phyloP scores from a whole-genome alignment of 1,284 basidiomycete species.

The Ceratobasidium sp. region DNA sequence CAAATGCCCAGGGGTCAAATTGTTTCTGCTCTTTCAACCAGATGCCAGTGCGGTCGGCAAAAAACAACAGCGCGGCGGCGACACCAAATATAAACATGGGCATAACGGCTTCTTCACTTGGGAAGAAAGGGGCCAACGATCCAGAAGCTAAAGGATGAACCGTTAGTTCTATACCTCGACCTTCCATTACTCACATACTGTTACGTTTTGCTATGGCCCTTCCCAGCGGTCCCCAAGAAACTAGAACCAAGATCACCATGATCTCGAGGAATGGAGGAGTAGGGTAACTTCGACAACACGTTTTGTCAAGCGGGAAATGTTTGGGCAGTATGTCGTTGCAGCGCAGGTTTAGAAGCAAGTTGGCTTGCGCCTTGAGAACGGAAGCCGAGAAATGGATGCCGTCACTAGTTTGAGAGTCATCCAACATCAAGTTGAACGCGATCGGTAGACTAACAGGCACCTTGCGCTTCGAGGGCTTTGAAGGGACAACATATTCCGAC shows the following conservation, averaged over 20 bases:
- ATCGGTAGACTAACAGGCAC: conserved; percentile 67
- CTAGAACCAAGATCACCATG: conserved; percentile 60
- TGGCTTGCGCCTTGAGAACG: conserved; percentile 73
- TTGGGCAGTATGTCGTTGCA: conserved; percentile 80
- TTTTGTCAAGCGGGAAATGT: conserved; percentile 74
- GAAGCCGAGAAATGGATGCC: conserved; percentile 79
- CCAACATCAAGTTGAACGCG: conserved; percentile 79
- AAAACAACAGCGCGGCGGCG: conserved; percentile 69
- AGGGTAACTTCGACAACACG: conserved; percentile 82
- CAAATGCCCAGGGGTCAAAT: conserved; percentile 73
- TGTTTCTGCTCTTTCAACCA: conserved; percentile 90
- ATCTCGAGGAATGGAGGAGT: conserved; percentile 67
- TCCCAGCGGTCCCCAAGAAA: conserved; percentile 65
- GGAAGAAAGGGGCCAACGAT: conserved; percentile 52
- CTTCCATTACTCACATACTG: neutral
- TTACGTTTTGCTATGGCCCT: conserved; percentile 51
- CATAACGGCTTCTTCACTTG: conserved; percentile 55
- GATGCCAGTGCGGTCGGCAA: conserved; percentile 80
- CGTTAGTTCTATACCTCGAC: neutral
- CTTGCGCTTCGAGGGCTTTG: conserved; percentile 44
- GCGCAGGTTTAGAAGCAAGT: conserved; percentile 77
- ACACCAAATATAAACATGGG: conserved; percentile 67
- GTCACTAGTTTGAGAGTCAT: conserved; percentile 75
- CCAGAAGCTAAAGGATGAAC: conserved; percentile 10
- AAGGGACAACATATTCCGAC: conserved; percentile 45